Conservation (phyloP, 345 rosid species). For the Eucalyptus tenuipes region DNA sequence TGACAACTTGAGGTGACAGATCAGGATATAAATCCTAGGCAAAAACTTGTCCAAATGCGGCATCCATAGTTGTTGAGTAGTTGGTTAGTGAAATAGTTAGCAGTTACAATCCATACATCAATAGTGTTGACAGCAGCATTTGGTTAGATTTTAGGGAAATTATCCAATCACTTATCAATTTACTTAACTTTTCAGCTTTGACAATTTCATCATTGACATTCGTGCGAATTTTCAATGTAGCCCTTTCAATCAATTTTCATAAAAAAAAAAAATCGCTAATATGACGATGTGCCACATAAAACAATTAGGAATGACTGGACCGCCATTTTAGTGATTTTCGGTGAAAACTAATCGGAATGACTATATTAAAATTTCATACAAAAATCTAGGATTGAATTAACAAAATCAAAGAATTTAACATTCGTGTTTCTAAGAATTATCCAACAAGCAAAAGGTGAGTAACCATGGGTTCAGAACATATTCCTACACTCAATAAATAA, state of each 20-base stretch:
- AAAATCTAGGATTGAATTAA: background rate
- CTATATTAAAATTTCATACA: background rate
- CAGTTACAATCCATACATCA: background rate
- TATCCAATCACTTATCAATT: background rate
- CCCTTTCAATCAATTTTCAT: background rate
- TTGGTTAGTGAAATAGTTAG: background rate
- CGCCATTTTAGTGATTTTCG: rapidly evolving
- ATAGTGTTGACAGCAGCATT: background rate
- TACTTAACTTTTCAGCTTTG: background rate
- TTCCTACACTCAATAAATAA: background rate
- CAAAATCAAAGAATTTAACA: background rate
- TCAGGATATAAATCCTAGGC: background rate
- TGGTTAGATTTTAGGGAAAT: background rate
- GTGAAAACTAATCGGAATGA: rapidly evolving
- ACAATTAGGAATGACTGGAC: rapidly evolving
- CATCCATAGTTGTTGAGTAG: background rate
- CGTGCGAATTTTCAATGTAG: rapidly evolving
- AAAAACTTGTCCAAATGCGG: background rate
- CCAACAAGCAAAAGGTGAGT: background rate
- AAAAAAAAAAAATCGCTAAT: rapidly evolving
- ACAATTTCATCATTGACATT: rapidly evolving
- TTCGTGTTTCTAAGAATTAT: background rate
- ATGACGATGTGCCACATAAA: rapidly evolving
- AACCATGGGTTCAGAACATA: background rate
- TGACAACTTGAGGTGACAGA: background rate